Conservation (phyloP, 257 asterid species). For the Solanum clarkiae region DNA sequence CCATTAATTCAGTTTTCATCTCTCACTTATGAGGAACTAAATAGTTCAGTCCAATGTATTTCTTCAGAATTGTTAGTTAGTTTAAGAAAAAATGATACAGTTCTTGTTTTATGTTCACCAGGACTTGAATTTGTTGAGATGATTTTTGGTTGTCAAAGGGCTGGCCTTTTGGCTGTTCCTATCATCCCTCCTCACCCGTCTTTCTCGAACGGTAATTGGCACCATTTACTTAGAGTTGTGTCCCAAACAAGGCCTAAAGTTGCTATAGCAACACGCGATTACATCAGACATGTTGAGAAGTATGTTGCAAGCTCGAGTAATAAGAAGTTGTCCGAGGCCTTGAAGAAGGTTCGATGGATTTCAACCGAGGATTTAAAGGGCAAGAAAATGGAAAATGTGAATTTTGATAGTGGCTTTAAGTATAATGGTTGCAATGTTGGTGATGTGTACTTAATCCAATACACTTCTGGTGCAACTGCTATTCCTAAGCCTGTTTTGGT, state of each 20-base stretch:
- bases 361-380: conserved; percentile 25
- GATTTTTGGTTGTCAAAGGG: conserved; percentile 65
- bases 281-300: conserved; percentile 21
- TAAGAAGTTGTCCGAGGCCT: conserved; percentile 13
- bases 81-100: conserved; percentile 35
- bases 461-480: conserved; percentile 77
- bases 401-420: neutral
- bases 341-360: conserved; percentile 35
- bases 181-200: conserved; percentile 44
- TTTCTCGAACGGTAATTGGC: conserved; percentile 11
- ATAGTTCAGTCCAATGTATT: conserved; percentile 33
- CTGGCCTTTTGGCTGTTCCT: conserved; percentile 52
- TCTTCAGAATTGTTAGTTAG: conserved; percentile 24
- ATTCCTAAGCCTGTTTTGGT: conserved; percentile 71
- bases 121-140: conserved; percentile 55
- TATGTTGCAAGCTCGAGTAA: conserved; percentile 8
- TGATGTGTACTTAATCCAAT: conserved; percentile 59
- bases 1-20: neutral
- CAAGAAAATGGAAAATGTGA: neutral
- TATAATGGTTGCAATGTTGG: conserved; percentile 48
- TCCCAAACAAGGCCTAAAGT: conserved; percentile 72
- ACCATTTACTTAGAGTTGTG: conserved; percentile 44
- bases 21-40: conserved; percentile 41
- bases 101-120: conserved; percentile 41
- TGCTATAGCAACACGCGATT: conserved; percentile 34